Evolutionary conservation across 306 rosid species (phyloP).

Genomic region (Quercus rubra): DNA sequence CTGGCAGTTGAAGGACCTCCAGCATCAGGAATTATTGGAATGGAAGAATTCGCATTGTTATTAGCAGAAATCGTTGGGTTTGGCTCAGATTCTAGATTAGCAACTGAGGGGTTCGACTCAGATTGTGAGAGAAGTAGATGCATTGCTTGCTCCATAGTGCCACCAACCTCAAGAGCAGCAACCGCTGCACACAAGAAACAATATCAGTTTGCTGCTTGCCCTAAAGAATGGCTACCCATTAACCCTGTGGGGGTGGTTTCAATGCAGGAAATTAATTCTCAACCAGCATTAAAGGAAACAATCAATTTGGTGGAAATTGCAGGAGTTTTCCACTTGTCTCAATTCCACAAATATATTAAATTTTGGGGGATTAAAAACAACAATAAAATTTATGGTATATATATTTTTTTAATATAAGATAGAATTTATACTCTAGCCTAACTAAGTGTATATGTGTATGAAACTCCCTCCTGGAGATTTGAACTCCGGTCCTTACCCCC

Average conservation of each 20-base stretch:
- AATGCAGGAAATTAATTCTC: not conserved
- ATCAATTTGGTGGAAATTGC: not conserved
- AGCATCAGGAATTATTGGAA: not conserved
- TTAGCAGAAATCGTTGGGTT: conserved; percentile 15
- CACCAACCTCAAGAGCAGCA: conserved; percentile 54
- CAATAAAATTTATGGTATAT: not conserved
- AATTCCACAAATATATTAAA: not conserved
- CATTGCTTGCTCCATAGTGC: conserved; percentile 47
- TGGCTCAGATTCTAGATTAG: conserved; percentile 20
- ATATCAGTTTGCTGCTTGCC: conserved; percentile 5
- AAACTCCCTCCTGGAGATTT: too few species aligned
- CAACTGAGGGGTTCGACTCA: conserved; percentile 11
- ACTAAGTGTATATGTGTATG: too few species aligned
- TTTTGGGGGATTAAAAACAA: not conserved
- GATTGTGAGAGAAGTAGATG: conserved; percentile 36
- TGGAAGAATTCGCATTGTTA: conserved; percentile 31
- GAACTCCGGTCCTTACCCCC: too few species aligned
- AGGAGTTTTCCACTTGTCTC: not conserved
- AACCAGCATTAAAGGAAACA: not conserved
- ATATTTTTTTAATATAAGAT: too few species aligned
- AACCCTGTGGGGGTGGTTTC: not conserved
- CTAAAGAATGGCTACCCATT: not conserved
- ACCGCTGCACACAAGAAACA: conserved; percentile 47
- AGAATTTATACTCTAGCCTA: too few species aligned
- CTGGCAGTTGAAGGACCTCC: conserved; percentile 29